These are phyloP conservation scores for Kwoniella sp. DNA, from an alignment of 768 basidiomycete species.

Conservation along the genomic window DNA sequence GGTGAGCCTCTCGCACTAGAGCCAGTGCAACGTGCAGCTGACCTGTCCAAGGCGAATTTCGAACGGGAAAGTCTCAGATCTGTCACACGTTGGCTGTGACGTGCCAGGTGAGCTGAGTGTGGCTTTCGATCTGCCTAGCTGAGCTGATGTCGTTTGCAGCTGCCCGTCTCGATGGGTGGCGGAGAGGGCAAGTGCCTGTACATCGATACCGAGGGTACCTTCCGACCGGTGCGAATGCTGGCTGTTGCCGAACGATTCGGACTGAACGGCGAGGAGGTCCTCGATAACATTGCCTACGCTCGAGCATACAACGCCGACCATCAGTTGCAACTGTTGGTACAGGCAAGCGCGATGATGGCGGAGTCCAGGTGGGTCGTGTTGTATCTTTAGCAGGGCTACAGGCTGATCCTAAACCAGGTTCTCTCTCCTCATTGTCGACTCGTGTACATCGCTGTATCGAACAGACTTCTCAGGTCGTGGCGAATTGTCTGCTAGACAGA, in stretches of 20 bases:
- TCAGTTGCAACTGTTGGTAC: constrained; percentile 80
- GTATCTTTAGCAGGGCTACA: not conserved
- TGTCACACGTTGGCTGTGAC: constrained; percentile 98
- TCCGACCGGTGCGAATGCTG: constrained; percentile 89
- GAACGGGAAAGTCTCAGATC: constrained; percentile 96
- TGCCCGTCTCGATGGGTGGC: constrained; percentile 95
- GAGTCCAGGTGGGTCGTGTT: constrained; percentile 71
- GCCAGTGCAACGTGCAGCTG: not conserved
- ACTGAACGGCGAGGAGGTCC: constrained; percentile 93
- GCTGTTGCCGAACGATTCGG: constrained; percentile 94
- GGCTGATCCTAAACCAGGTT: constrained; percentile 59
- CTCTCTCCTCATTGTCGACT: constrained; percentile 92
- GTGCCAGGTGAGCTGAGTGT: constrained; percentile 60
- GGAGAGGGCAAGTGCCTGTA: constrained; percentile 98
- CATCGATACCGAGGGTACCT: constrained; percentile 98
- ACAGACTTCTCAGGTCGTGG: constrained; percentile 94
- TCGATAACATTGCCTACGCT: constrained; percentile 98
- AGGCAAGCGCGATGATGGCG: constrained; percentile 96
- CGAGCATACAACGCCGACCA: constrained; percentile 98
- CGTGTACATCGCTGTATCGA: constrained; percentile 88
- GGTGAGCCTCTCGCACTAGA: constrained; percentile 47
- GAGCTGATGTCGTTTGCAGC: constrained; percentile 43
- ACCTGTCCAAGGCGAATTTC: constrained; percentile 66
- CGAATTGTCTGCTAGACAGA: constrained; percentile 89
- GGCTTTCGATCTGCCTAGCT: not conserved